These are phyloP conservation scores for Blastocystis sp. DNA, from an alignment of 352 stramenopile genomes.

Conservation along the genomic window DNA sequence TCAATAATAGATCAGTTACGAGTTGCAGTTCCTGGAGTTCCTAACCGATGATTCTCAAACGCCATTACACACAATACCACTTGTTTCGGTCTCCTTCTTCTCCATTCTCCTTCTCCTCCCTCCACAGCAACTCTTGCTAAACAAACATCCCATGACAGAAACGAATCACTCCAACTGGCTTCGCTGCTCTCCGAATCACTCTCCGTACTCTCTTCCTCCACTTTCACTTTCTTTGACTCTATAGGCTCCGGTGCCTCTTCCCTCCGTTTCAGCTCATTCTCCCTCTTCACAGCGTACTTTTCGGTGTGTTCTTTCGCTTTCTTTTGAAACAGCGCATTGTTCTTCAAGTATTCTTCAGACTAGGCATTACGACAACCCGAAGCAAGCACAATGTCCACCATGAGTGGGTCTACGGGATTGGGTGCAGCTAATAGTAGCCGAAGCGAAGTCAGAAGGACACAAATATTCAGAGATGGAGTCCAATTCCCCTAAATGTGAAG, in stretches of 20 bases:
- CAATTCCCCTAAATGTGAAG: constrained; percentile 48
- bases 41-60: too few species aligned
- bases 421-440: constrained; percentile 31
- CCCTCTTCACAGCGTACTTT: constrained; percentile 32
- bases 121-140: not conserved
- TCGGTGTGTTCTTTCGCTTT: constrained; percentile 22
- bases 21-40: too few species aligned
- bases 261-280: not conserved
- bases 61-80: too few species aligned
- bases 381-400: constrained; percentile 54
- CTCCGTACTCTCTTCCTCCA: not conserved
- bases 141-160: constrained; percentile 1
- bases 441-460: constrained; percentile 52
- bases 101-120: not conserved
- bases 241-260: not conserved
- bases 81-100: not conserved
- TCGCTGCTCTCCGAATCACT: constrained; percentile 29
- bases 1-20: too few species aligned
- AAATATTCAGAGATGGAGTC: constrained; percentile 65
- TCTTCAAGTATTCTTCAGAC: constrained; percentile 49
- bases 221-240: not conserved
- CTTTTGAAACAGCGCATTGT: constrained; percentile 18
- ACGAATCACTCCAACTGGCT: constrained; percentile 61
- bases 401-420: constrained; percentile 39
- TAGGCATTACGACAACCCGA: not conserved